Percentiles rank a stretch among this genome's conserved stretches.
Evolutionary conservation across 116 monocot genomes (phyloP).

Genomic region (Zostera marina): DNA sequence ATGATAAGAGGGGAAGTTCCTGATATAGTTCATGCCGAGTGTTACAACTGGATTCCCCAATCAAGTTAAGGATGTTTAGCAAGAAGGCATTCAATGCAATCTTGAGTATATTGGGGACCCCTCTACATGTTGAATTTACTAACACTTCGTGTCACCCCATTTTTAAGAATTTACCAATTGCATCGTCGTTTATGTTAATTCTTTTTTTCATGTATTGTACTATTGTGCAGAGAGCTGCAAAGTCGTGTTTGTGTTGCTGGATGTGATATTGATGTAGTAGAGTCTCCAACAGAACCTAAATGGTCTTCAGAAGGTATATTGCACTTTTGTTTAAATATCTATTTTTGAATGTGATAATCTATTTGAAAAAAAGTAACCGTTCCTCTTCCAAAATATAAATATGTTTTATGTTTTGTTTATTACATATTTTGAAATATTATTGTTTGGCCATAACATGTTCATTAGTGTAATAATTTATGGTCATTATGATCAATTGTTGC

Average conservation of each 20-base stretch:
- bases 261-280: conserved; percentile 26
- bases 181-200: background rate
- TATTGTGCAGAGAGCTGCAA: conserved; percentile 37
- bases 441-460: background rate
- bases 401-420: too few species aligned
- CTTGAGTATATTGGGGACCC: too few species aligned
- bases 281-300: conserved; percentile 83
- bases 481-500: background rate
- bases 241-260: conserved; percentile 65
- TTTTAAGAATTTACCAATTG: background rate
- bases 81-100: too few species aligned
- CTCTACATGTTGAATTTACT: too few species aligned
- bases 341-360: background rate
- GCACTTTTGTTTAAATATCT: background rate
- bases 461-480: background rate
- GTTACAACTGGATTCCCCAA: too few species aligned
- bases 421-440: too few species aligned
- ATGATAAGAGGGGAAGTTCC: too few species aligned
- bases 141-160: background rate
- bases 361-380: background rate
- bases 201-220: background rate
- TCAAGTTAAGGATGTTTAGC: too few species aligned
- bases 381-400: too few species aligned
- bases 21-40: too few species aligned
- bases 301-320: conserved; percentile 54